These are phyloP conservation scores for Metroxylon sagu DNA, from an alignment of 176 grass and related monocot genomes.

Conservation along the genomic window DNA sequence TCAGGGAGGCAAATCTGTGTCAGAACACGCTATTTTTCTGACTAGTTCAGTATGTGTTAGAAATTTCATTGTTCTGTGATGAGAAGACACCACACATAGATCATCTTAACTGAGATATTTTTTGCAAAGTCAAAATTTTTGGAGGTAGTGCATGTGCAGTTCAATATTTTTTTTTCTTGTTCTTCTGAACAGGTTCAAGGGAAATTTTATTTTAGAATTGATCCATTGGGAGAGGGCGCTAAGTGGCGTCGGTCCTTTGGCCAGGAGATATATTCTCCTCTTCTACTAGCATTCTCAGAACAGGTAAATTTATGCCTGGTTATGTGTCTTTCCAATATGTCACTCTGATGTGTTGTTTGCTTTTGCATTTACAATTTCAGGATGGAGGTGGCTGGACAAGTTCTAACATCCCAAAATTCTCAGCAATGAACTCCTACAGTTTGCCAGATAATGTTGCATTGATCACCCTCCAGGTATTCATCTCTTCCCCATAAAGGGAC, in stretches of 20 bases:
- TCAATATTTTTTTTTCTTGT: conserved; percentile 13
- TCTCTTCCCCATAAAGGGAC: too few relatives aligned
- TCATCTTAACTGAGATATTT: neutral
- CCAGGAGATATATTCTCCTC: conserved; percentile 95
- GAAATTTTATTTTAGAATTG: conserved; percentile 89
- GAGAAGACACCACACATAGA: too few relatives aligned
- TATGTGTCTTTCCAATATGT: neutral
- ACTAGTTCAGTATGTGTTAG: too few relatives aligned
- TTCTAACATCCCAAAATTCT: conserved; percentile 61
- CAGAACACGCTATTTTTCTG: too few relatives aligned
- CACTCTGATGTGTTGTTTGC: conserved; percentile 1
- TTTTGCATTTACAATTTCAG: conserved; percentile 29
- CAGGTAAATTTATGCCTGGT: conserved; percentile 33
- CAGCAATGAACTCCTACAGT: conserved; percentile 80
- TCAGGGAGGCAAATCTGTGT: too few relatives aligned
- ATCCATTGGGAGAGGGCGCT: conserved; percentile 70
- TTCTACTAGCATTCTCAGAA: conserved; percentile 83
- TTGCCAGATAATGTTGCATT: conserved; percentile 93
- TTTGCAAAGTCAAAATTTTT: neutral
- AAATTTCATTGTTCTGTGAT: too few relatives aligned
- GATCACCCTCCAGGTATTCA: conserved; percentile 73
- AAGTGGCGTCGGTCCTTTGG: conserved; percentile 84
- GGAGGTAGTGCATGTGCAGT: neutral
- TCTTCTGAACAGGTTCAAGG: conserved; percentile 47
- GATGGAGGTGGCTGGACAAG: conserved; percentile 71